A percentile compares a stretch with the other conserved stretches of the same genome.
phyloP scores from a whole-genome alignment of 345 rosid genomes.

The Hypericum perforatum region DNA sequence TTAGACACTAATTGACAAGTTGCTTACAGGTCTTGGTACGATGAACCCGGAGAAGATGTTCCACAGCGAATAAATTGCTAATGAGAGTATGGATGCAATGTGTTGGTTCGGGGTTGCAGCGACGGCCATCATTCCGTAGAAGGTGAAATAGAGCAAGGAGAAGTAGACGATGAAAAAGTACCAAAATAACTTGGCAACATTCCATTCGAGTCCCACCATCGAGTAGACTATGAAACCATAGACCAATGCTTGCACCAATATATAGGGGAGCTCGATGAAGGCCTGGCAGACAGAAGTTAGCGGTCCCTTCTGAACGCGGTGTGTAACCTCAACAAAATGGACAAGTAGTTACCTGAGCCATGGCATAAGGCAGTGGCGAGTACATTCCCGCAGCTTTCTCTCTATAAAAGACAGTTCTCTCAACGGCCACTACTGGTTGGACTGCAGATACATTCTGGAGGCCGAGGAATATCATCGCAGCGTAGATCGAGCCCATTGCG shows the following conservation, averaged over 20 bases:
- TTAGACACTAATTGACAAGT: neutral
- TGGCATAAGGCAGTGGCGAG: neutral
- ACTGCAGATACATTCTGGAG: conserved; percentile 3
- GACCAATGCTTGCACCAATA: neutral
- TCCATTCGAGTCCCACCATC: conserved; percentile 2
- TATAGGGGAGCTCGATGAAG: conserved; percentile 16
- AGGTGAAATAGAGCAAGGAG: conserved; percentile 3
- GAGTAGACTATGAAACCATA: neutral
- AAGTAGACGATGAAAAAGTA: neutral
- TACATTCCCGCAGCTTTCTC: conserved; percentile 3
- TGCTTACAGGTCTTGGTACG: conserved; percentile 1
- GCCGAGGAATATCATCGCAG: neutral
- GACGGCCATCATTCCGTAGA: conserved; percentile 4
- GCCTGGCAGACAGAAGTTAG: conserved; percentile 19
- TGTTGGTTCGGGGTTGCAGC: conserved; percentile 1
- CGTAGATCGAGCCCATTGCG: conserved; percentile 1
- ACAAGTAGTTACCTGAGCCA: neutral
- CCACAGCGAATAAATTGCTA: neutral
- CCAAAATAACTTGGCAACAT: neutral
- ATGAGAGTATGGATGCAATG: conserved; percentile 2
- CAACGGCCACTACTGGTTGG: conserved; percentile 4
- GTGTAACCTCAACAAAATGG: too few relatives aligned
- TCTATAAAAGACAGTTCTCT: neutral
- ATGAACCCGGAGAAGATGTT: neutral
- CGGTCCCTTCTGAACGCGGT: too few relatives aligned